A percentile compares a stretch with the other conserved stretches of the same genome.
Conservation (phyloP, 805 yeast genomes). For the Lipomyces spencermartinsiae region DNA sequence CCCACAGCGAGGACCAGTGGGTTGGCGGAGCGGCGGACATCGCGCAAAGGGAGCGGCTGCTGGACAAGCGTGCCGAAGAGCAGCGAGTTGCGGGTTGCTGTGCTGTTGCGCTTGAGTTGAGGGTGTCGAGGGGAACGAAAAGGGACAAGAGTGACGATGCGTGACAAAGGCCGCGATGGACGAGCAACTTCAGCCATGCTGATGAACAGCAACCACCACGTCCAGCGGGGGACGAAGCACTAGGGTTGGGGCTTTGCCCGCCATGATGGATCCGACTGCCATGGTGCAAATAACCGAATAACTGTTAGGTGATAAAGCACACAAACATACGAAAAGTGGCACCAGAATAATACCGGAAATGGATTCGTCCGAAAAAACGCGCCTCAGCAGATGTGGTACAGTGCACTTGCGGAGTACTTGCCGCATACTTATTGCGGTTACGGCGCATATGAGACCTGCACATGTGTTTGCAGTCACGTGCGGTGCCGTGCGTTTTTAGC, state of each 20-base stretch:
- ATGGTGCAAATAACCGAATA: too few species aligned
- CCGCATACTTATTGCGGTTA: background rate
- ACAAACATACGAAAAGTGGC: background rate
- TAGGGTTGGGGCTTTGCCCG: too few species aligned
- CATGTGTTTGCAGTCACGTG: background rate
- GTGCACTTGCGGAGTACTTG: background rate
- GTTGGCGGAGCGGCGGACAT: slow-evolving; percentile 5
- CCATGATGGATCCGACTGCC: too few species aligned
- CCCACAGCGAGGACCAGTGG: slow-evolving; percentile 10
- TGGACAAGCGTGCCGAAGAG: background rate
- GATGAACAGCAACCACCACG: background rate
- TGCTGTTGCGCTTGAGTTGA: background rate
- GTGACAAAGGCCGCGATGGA: slow-evolving; percentile 14
- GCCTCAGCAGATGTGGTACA: too few species aligned
- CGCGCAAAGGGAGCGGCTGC: slow-evolving; percentile 2
- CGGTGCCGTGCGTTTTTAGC: background rate
- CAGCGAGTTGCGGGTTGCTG: background rate
- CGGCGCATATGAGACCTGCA: background rate
- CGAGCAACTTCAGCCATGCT: background rate
- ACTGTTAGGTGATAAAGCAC: too few species aligned
- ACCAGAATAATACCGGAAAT: background rate
- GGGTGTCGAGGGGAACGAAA: slow-evolving; percentile 7
- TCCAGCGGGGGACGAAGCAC: background rate
- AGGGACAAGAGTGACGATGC: slow-evolving; percentile 13
- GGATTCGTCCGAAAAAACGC: too few species aligned